These are phyloP conservation scores for Saccharum hybrid DNA, from an alignment of 202 grass and related monocot genomes.

Conservation along the genomic window DNA sequence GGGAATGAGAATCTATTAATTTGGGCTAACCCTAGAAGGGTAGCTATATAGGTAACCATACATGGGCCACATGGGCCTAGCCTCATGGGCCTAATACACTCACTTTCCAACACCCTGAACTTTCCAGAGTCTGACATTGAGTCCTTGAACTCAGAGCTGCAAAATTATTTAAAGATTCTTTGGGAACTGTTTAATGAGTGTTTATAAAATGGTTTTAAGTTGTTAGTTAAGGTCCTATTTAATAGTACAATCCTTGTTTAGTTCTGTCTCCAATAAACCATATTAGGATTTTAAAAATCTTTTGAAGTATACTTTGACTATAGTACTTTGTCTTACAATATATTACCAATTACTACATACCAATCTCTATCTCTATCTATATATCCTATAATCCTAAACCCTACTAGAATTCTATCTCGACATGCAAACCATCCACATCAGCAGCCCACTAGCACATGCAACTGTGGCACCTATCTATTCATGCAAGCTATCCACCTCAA, in stretches of 20 bases:
- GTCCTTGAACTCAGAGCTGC: slow-evolving; percentile 1
- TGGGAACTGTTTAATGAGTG: not conserved
- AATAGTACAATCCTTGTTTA: slow-evolving; percentile 6
- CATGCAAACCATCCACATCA: not conserved
- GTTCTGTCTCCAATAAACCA: not conserved
- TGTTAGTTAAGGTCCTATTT: not conserved
- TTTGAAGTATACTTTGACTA: no score
- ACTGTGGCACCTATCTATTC: no score
- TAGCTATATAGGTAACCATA: no score
- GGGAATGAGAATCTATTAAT: no score
- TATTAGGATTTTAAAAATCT: no score
- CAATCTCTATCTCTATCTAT: not conserved
- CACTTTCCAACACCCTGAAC: no score
- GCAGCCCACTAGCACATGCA: not conserved
- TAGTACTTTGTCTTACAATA: no score
- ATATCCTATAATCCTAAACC: not conserved
- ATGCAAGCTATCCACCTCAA: no score
- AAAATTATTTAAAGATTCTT: not conserved
- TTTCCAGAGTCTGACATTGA: not conserved
- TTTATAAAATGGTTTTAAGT: not conserved
- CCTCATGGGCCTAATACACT: no score
- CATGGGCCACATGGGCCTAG: no score
- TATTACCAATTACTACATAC: no score
- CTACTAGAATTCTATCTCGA: not conserved
- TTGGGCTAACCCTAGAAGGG: no score